These are phyloP conservation scores for Talaromyces amestolkiae DNA, from an alignment of 2,329 filamentous ascomycete species.

Conservation along the genomic window DNA sequence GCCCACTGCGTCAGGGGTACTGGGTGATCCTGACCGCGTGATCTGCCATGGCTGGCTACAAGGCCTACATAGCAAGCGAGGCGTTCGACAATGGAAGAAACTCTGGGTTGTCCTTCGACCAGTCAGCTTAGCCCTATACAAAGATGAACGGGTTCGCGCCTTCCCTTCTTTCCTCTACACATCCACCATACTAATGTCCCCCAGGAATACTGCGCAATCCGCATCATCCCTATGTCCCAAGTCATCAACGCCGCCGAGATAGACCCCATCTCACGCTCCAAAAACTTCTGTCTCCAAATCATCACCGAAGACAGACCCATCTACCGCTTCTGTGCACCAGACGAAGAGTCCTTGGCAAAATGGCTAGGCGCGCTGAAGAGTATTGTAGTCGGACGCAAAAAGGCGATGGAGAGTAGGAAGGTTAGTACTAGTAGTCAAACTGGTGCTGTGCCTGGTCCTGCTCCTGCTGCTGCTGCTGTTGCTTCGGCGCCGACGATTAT, in stretches of 20 bases:
- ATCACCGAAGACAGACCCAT: constrained; percentile 83
- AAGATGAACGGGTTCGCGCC: constrained; percentile 63
- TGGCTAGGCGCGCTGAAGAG: constrained; percentile 93
- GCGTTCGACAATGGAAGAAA: constrained; percentile 90
- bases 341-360: constrained; percentile 78
- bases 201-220: constrained; percentile 78
- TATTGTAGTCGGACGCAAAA: constrained; percentile 39
- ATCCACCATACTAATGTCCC: background rate
- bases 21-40: constrained; percentile 75
- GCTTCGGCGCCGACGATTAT: background rate
- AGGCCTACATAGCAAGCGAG: constrained; percentile 73
- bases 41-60: constrained; percentile 90
- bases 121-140: constrained; percentile 84
- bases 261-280: constrained; percentile 79
- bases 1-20: background rate
- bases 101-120: constrained; percentile 89
- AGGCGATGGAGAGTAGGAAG: constrained; percentile 27
- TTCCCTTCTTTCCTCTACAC: background rate
- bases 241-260: constrained; percentile 92
- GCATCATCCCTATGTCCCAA: constrained; percentile 73
- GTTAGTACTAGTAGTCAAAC: constrained; percentile 19
- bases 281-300: constrained; percentile 83
- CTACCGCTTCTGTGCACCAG: constrained; percentile 70
- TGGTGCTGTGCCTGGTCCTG: background rate
- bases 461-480: background rate